These are phyloP conservation scores for Warburgia ugandensis DNA, from an alignment of 164 flowering plant species.

Conservation along the genomic window DNA sequence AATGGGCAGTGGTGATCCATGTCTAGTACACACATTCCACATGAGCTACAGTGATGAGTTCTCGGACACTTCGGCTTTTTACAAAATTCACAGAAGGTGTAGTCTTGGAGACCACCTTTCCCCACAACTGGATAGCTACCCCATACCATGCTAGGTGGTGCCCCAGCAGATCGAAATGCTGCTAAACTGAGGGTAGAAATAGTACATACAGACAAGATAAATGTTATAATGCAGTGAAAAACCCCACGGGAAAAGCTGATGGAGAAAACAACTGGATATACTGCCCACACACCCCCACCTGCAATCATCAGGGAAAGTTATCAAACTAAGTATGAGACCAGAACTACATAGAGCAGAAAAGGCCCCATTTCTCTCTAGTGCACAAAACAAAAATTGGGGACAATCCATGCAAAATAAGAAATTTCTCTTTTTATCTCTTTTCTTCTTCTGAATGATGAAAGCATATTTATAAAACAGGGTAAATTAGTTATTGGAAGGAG, in stretches of 20 bases:
- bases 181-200: slow-evolving; percentile 56
- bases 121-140: slow-evolving; percentile 75
- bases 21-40: slow-evolving; percentile 76
- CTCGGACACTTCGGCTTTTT: slow-evolving; percentile 84
- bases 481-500: not conserved
- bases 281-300: slow-evolving; percentile 98
- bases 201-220: slow-evolving; percentile 48
- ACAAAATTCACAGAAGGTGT: slow-evolving; percentile 72
- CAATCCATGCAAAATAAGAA: not conserved
- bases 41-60: slow-evolving; percentile 89
- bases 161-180: slow-evolving; percentile 62
- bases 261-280: slow-evolving; percentile 71
- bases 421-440: not conserved
- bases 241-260: slow-evolving; percentile 40
- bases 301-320: slow-evolving; percentile 13
- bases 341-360: too few relatives aligned
- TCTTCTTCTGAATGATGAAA: not conserved
- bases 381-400: not conserved
- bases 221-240: slow-evolving; percentile 41
- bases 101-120: slow-evolving; percentile 66
- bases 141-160: slow-evolving; percentile 58
- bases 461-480: not conserved
- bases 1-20: slow-evolving; percentile 99
- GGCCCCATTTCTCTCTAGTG: too few relatives aligned
- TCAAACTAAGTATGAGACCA: too few relatives aligned